Conservation (phyloP, 495 filamentous ascomycete species). For the Hypomontagnella submonticulosa region DNA sequence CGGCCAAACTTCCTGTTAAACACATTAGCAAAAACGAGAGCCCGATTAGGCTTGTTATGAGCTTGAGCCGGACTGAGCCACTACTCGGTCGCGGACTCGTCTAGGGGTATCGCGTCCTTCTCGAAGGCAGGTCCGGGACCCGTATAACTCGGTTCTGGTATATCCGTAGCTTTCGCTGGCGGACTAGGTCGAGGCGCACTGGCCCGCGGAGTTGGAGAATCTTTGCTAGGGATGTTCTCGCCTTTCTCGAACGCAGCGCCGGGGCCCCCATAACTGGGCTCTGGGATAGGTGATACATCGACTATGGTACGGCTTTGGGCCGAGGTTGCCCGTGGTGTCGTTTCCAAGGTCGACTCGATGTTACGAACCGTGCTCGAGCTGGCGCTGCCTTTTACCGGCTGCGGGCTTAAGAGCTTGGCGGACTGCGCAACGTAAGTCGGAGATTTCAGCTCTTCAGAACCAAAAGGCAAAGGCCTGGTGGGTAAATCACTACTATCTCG, state of each 20-base stretch:
- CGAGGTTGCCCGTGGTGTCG: slow-evolving; percentile 25
- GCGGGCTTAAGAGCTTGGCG: slow-evolving; percentile 51
- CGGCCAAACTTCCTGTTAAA: slow-evolving; percentile 1
- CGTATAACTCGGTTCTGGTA: slow-evolving; percentile 57
- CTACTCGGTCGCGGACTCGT: slow-evolving; percentile 44
- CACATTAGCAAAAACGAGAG: slow-evolving; percentile 14
- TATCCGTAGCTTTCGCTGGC: slow-evolving; percentile 8
- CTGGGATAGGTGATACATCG: slow-evolving; percentile 35
- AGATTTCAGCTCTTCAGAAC: slow-evolving; percentile 58
- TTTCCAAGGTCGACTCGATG: slow-evolving; percentile 38
- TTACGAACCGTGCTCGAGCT: slow-evolving; percentile 47
- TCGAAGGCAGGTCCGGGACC: slow-evolving; percentile 60
- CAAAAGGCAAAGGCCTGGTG: slow-evolving; percentile 56
- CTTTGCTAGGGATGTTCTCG: slow-evolving; percentile 49
- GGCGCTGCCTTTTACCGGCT: slow-evolving; percentile 53
- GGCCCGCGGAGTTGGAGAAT: slow-evolving; percentile 52
- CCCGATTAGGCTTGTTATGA: background rate
- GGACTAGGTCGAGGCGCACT: background rate
- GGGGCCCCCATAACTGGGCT: slow-evolving; percentile 60
- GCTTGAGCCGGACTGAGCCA: background rate
- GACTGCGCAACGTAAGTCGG: slow-evolving; percentile 59
- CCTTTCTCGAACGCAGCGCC: slow-evolving; percentile 59
- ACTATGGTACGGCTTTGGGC: slow-evolving; percentile 18
- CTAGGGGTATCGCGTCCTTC: slow-evolving; percentile 55
- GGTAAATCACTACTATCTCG: slow-evolving; percentile 50